Percentiles rank a stretch among this genome's conserved stretches.
phyloP scores from a whole-genome alignment of 495 filamentous ascomycete species.

The Lophiotrema nucula region DNA sequence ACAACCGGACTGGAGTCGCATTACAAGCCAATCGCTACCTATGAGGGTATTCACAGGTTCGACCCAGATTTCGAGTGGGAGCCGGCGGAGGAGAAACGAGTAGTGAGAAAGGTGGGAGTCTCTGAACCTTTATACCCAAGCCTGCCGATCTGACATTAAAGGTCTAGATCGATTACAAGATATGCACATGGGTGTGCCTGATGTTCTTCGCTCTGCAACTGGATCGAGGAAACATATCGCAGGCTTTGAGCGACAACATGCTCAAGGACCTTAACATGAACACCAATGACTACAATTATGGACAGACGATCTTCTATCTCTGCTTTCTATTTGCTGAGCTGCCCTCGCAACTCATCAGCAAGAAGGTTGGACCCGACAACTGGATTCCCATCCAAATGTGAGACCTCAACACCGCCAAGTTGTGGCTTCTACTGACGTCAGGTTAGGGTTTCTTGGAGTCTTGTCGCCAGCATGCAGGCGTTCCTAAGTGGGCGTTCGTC shows the following conservation, averaged over 20 bases:
- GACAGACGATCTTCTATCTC: constrained; percentile 69
- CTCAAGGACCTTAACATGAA: constrained; percentile 59
- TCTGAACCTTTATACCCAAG: background rate
- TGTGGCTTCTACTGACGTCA: constrained; percentile 4
- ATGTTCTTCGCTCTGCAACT: constrained; percentile 84
- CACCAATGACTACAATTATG: constrained; percentile 77
- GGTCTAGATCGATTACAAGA: constrained; percentile 51
- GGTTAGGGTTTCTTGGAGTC: constrained; percentile 60
- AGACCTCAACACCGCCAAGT: background rate
- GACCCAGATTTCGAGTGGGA: constrained; percentile 73
- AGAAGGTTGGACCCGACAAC: constrained; percentile 73
- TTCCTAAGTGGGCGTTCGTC: constrained; percentile 59
- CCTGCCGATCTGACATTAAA: constrained; percentile 11
- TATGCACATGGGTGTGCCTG: constrained; percentile 66
- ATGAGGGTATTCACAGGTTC: constrained; percentile 73
- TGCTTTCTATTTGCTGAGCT: constrained; percentile 67
- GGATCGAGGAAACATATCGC: constrained; percentile 71
- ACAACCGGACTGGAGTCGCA: constrained; percentile 29
- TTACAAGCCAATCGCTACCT: constrained; percentile 56
- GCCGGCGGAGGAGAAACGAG: constrained; percentile 62
- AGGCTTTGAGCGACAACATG: constrained; percentile 72
- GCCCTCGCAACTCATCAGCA: constrained; percentile 70
- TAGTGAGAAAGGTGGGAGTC: constrained; percentile 61
- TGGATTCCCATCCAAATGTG: constrained; percentile 83
- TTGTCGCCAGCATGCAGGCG: constrained; percentile 68